Base-by-base conservation (phyloP, 1,284 basidiomycete genomes). In the Anthracocystis panici-leucophaei region DNA sequence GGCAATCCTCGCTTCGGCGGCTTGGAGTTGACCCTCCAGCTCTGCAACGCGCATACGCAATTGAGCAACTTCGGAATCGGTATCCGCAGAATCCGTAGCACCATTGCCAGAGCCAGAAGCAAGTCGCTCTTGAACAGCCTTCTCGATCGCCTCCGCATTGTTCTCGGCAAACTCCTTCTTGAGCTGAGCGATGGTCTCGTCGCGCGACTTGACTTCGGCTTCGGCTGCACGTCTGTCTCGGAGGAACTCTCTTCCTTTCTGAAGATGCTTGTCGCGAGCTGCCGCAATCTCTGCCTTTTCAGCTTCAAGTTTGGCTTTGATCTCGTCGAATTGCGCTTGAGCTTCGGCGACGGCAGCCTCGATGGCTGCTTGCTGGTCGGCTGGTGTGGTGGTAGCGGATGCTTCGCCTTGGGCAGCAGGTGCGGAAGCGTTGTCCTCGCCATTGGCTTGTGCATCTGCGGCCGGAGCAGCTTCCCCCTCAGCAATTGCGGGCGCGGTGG, bases 1-100 rank as follows among this genome's bases (percentile, higher is more conserved):
- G 40, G 66, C 45, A 53, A 80, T 78, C 44, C 62, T 59, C 21
- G 56, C 49, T 42, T 75, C 70, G 52, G 79, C 63, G 11, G 69
- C 64, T 29, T 50, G 29, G n/a, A 83, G 58, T 41, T 78, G 75
- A 16, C 29, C 64, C 45, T 84, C 76, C 14, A 84, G 74, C 59
- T 84, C 82, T 4, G 71, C 73, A 25, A 84, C 72, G 29, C 78
- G 74, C 20, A 57, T 54, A 9, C 78, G 68, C 27, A 78, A 53
- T 12, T 52, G 33, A 3, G 40, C 65, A 10, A 78, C 41, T 10
- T 62, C 63, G 3, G 60, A 38, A 18, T 67, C 57, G 6, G 55
- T 54, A 29, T 60, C 67, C 12, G 45, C 59, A 21, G n/a, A 40
- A 50, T 52, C 53, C 3, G 52, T 29, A 3, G 35, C 41, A 35